Evolutionary conservation across 495 filamentous ascomycete genomes (phyloP).

Genomic region (Aspergillus sclerotiicarbonarius): DNA sequence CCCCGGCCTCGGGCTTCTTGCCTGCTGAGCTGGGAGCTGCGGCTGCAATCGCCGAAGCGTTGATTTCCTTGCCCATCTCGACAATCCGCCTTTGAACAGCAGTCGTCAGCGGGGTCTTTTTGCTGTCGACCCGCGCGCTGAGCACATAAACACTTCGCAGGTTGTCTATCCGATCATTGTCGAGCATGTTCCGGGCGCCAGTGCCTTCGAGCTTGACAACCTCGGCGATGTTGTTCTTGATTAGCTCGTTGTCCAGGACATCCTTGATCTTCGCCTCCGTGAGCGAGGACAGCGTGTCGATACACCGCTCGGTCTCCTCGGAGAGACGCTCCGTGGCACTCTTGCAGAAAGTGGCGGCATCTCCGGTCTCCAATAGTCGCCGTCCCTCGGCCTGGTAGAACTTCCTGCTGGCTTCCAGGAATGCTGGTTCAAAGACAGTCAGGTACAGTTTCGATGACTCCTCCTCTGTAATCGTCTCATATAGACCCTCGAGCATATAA

Average conservation of each 20-base stretch:
- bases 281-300: constrained; percentile 67
- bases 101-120: constrained; percentile 66
- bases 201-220: constrained; percentile 81
- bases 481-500: constrained; percentile 88
- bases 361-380: constrained; percentile 67
- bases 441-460: constrained; percentile 75
- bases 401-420: constrained; percentile 61
- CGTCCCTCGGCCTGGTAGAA: constrained; percentile 80
- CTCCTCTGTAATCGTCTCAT: constrained; percentile 73
- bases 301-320: constrained; percentile 81
- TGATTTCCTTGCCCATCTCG: constrained; percentile 78
- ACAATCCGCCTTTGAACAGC: constrained; percentile 72
- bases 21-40: constrained; percentile 16
- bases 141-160: constrained; percentile 74
- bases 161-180: constrained; percentile 78
- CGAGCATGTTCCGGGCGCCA: constrained; percentile 85
- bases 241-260: constrained; percentile 79
- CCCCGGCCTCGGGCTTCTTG: constrained; percentile 33
- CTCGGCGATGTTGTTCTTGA: constrained; percentile 70
- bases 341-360: constrained; percentile 82
- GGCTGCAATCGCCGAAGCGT: constrained; percentile 54
- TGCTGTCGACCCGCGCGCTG: constrained; percentile 72
- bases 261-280: constrained; percentile 71
- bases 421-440: constrained; percentile 76
- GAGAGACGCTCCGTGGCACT: constrained; percentile 67